These are phyloP conservation scores for barrel medic (Medicago truncatula) DNA, from an alignment of 306 rosid genomes.

Conservation along the genomic window DNA sequence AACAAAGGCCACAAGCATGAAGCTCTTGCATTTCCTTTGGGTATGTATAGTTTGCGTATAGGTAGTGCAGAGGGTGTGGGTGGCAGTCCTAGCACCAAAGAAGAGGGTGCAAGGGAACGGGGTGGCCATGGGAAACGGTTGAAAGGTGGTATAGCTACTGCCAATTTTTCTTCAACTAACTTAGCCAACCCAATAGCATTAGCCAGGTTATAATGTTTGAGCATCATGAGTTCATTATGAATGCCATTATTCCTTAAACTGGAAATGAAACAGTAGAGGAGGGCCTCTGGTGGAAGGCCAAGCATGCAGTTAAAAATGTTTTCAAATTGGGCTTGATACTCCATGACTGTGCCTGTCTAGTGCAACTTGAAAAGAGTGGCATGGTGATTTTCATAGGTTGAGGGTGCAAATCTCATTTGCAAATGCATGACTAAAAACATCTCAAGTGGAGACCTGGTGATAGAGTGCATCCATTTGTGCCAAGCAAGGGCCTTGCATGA, in stretches of 20 bases:
- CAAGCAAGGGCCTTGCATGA: slow-evolving; percentile 10
- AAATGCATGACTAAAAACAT: not conserved
- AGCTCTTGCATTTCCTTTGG: not conserved
- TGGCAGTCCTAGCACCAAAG: not conserved
- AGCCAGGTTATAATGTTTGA: not conserved
- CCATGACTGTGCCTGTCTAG: not conserved
- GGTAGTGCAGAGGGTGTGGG: not conserved
- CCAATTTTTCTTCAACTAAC: not conserved
- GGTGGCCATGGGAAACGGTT: not conserved
- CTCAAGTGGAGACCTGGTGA: not conserved
- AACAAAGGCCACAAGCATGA: not conserved
- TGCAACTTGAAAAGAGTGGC: not conserved
- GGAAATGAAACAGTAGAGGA: not conserved
- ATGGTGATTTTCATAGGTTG: not conserved
- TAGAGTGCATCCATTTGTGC: not conserved
- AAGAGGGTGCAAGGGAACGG: not conserved
- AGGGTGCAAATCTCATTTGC: not conserved
- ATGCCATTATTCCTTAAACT: not conserved
- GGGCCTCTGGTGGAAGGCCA: not conserved
- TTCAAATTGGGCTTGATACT: not conserved
- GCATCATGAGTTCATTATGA: not conserved
- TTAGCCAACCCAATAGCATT: not conserved
- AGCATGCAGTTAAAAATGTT: not conserved
- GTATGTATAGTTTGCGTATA: not conserved
- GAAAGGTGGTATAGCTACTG: not conserved